phyloP scores from a whole-genome alignment of 371 early-diverging fungal species.

The Mortierella sp. region DNA sequence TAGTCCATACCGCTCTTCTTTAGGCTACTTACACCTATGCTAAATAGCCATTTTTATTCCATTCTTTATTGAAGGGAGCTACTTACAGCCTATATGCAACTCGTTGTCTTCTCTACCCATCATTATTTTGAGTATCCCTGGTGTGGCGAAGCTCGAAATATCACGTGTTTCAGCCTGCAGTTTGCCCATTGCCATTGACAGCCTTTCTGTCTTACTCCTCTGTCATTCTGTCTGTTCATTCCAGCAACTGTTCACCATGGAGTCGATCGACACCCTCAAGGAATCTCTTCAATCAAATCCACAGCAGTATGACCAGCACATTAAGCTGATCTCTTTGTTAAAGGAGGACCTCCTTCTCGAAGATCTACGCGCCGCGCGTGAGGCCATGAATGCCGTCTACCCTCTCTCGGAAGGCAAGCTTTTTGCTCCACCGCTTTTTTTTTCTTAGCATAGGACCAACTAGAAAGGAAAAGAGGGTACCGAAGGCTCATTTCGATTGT shows the following conservation, averaged over 20 bases:
- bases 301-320: slow-evolving; percentile 36
- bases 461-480: neutral
- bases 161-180: no score
- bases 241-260: slow-evolving; percentile 1
- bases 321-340: slow-evolving; percentile 29
- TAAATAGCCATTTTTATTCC: no score
- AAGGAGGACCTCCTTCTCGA: slow-evolving; percentile 37
- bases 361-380: slow-evolving; percentile 33
- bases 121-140: no score
- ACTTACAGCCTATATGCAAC: no score
- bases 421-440: neutral
- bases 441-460: neutral
- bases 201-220: no score
- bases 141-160: no score
- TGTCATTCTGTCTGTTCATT: no score
- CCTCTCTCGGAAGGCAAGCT: slow-evolving; percentile 42
- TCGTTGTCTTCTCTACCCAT: no score
- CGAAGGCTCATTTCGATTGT: neutral
- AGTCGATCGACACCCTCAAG: slow-evolving; percentile 25
- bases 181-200: no score
- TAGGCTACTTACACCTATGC: no score
- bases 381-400: slow-evolving; percentile 27
- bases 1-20: no score
- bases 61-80: no score
- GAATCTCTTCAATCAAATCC: slow-evolving; percentile 21